phyloP scores from a whole-genome alignment of 495 filamentous ascomycete species.

The Astrocystis sublimbata region DNA sequence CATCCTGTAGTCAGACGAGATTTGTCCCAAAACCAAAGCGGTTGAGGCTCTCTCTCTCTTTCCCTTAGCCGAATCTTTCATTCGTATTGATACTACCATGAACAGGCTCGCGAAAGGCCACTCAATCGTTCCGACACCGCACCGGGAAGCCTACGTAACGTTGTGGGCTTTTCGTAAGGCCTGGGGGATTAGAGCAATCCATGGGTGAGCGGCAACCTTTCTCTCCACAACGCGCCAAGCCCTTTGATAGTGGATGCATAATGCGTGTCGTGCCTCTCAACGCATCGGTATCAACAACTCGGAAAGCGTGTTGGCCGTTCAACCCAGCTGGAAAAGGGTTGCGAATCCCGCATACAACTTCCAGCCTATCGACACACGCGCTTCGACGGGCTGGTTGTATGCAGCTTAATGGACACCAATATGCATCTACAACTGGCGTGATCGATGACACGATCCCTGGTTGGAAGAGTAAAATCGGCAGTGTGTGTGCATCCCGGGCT shows the following conservation, averaged over 20 bases:
- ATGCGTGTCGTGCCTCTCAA: slow-evolving; percentile 17
- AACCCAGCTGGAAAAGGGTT: slow-evolving; percentile 8
- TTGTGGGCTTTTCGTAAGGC: slow-evolving; percentile 5
- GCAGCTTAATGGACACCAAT: slow-evolving; percentile 15
- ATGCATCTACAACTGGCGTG: slow-evolving; percentile 8
- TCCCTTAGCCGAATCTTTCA: not conserved
- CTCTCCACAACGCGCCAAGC: slow-evolving; percentile 18
- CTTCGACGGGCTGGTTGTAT: slow-evolving; percentile 1
- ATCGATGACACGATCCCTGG: slow-evolving; percentile 15
- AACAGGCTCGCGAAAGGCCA: not conserved
- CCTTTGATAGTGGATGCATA: slow-evolving; percentile 19
- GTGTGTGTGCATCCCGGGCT: slow-evolving; percentile 5
- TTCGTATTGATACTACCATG: slow-evolving; percentile 4
- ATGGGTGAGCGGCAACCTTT: slow-evolving; percentile 3
- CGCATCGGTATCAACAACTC: slow-evolving; percentile 3
- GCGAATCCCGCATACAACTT: slow-evolving; percentile 8
- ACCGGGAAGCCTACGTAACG: slow-evolving; percentile 3
- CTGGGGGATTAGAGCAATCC: not conserved
- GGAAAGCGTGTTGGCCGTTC: slow-evolving; percentile 9
- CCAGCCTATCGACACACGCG: slow-evolving; percentile 14
- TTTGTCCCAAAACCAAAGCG: not conserved
- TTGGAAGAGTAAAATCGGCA: slow-evolving; percentile 10
- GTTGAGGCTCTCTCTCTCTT: slow-evolving; percentile 14
- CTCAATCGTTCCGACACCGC: slow-evolving; percentile 15
- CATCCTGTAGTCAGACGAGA: slow-evolving; percentile 9